Evolutionary conservation across 768 basidiomycete genomes (phyloP).

Genomic region (Tylopilus plumbeoviolaceoides): DNA sequence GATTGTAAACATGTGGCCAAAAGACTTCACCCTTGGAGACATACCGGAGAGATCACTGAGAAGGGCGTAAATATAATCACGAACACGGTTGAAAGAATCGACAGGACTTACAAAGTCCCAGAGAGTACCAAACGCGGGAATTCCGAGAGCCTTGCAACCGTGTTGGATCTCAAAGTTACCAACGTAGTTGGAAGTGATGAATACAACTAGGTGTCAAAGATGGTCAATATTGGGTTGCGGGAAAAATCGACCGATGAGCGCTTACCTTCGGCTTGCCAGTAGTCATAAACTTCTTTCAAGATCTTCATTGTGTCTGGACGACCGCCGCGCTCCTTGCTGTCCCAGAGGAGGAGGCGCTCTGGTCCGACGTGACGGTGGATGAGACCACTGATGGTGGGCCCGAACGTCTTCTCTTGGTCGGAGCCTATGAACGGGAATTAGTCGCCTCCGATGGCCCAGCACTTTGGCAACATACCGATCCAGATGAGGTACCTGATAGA

Average conservation of each 20-base stretch:
- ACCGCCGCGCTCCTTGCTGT: constrained; percentile 68
- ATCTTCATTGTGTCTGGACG: constrained; percentile 78
- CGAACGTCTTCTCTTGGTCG: constrained; percentile 82
- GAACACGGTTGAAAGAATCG: neutral
- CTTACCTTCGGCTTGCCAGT: constrained; percentile 68
- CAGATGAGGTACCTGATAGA: constrained; percentile 67
- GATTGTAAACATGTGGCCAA: neutral
- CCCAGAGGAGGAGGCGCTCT: constrained; percentile 74
- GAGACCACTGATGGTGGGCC: constrained; percentile 70
- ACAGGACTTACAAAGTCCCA: constrained; percentile 56
- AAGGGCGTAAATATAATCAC: constrained; percentile 1
- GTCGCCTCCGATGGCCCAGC: neutral
- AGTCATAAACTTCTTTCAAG: constrained; percentile 60
- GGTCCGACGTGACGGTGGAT: constrained; percentile 70
- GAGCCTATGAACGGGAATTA: constrained; percentile 44
- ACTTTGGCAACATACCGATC: constrained; percentile 46
- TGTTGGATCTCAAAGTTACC: constrained; percentile 79
- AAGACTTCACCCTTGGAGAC: neutral
- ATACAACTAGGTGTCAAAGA: constrained; percentile 47
- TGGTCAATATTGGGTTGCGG: neutral
- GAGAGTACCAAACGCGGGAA: constrained; percentile 64
- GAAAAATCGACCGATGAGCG: neutral
- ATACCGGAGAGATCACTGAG: constrained; percentile 20
- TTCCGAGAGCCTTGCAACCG: constrained; percentile 67
- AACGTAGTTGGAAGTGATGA: constrained; percentile 80